Base-by-base conservation (phyloP, 306 rosid genomes). In the Quercus gilva region DNA sequence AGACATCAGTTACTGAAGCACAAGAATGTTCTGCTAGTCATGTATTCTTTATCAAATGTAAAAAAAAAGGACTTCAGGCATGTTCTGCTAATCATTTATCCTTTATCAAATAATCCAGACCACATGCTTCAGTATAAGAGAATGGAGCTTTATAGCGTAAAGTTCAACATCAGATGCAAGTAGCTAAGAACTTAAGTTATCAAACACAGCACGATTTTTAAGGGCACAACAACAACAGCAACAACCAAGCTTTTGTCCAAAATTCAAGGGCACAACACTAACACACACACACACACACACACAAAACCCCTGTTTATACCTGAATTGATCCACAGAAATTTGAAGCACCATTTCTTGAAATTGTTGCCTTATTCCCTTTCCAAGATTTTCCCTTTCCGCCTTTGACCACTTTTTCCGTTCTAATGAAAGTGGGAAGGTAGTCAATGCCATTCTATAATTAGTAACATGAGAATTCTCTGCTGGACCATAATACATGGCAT, bases 341-440 rank as follows among this genome's bases (percentile, higher is more conserved):
- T 91, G 94, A 85, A 86, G 87, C 80, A 86, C 78, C 83, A 72
- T 86, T 87, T 92, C 92, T 76, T 90, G 97, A 85, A 92, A 91
- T 81, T 94, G 97, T 75, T 92, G 97, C 81, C 80, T 91, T 83
- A 95, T 89, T 80, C 98, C 99, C 88, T 88, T 95, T 3, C 20
- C 86, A 78, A 95, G 94, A 82, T 86, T 90, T 79, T 88, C 79
- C 82, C 52, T 91, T 80, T 92, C 98, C 17, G 7, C 82, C 65
- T 73, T 83, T 45, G 94, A 86, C 99, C 99, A 95, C 43, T 81
- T 91, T 84, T 91, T 95, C 33, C 85, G 85, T 59, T 87, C 89
- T 78, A 90, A 74, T 29, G 91, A 87, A 21, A 79, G 85, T 0
- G 96, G 92, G 78, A 84, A 91, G 81, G 85, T 88, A 68, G 87